phyloP scores from a whole-genome alignment of 768 basidiomycete species.

The Hypholoma sublateritium region DNA sequence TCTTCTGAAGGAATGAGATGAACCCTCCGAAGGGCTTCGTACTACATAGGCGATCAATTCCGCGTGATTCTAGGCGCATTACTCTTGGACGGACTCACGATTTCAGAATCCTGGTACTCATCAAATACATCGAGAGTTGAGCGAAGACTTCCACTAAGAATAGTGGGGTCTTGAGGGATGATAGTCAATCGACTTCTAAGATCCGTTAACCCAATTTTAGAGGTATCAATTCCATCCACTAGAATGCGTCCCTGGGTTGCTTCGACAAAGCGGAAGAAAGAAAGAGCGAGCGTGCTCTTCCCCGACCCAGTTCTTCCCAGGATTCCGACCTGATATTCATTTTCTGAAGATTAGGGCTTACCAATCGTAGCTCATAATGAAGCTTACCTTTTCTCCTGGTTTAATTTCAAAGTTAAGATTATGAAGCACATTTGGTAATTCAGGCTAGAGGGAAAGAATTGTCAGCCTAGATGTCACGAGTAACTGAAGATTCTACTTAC shows the following conservation, averaged over 20 bases:
- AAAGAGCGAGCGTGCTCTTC: conserved; percentile 80
- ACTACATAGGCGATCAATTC: conserved; percentile 39
- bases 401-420: conserved; percentile 69
- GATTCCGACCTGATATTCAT: conserved; percentile 50
- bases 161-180: conserved; percentile 84
- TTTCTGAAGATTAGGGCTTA: no score
- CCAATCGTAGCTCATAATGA: neutral
- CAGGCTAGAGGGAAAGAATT: conserved; percentile 58
- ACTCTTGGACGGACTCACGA: conserved; percentile 40
- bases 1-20: conserved; percentile 72
- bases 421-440: conserved; percentile 85
- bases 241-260: conserved; percentile 68
- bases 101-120: conserved; percentile 80
- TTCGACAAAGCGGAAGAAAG: conserved; percentile 85
- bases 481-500: conserved; percentile 42
- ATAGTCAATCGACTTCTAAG: conserved; percentile 75
- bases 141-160: conserved; percentile 76
- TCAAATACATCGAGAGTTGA: conserved; percentile 80
- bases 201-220: conserved; percentile 73
- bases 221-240: conserved; percentile 74
- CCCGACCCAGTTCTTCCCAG: conserved; percentile 74
- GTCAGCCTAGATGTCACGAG: neutral
- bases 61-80: no score
- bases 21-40: conserved; percentile 80
- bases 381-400: conserved; percentile 68